Evolutionary conservation across 768 basidiomycete genomes (phyloP).

Genomic region (Trichaptum fuscoviolaceum): DNA sequence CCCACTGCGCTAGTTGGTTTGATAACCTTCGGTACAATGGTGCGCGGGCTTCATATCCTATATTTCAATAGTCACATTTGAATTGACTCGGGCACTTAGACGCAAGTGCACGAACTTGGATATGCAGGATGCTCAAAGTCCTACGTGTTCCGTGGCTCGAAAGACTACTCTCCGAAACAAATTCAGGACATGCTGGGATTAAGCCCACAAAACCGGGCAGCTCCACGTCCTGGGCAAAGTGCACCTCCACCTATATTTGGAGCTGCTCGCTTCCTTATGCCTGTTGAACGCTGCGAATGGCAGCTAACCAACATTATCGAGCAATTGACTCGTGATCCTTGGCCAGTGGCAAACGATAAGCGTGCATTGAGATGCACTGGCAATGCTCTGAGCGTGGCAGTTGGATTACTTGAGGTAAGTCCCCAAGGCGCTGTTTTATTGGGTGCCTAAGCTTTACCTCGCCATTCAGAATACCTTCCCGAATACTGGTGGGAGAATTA

Average conservation of each 20-base stretch:
- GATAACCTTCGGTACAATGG: constrained; percentile 98
- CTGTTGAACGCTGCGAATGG: constrained; percentile 90
- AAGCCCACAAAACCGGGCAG: constrained; percentile 70
- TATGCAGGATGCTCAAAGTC: constrained; percentile 96
- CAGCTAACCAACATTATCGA: constrained; percentile 93
- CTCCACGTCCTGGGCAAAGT: constrained; percentile 82
- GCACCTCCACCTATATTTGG: constrained; percentile 77
- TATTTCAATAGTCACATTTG: constrained; percentile 6
- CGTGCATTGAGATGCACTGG: constrained; percentile 92
- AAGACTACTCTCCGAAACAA: constrained; percentile 94
- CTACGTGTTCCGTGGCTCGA: constrained; percentile 97
- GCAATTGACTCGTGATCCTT: constrained; percentile 82
- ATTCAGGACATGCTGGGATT: constrained; percentile 98
- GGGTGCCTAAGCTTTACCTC: constrained; percentile 1
- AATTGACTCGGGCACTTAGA: constrained; percentile 41
- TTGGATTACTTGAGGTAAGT: constrained; percentile 80
- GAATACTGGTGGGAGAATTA: constrained; percentile 93
- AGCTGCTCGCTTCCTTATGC: constrained; percentile 87
- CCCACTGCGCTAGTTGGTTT: constrained; percentile 93
- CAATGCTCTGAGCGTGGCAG: constrained; percentile 88
- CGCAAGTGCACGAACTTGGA: constrained; percentile 97
- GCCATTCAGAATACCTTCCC: constrained; percentile 73
- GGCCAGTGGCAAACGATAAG: constrained; percentile 96
- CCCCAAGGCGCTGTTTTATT: not conserved
- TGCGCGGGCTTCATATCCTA: constrained; percentile 27